Percentiles rank a stretch among this genome's conserved stretches.
phyloP scores from a whole-genome alignment of 2,329 filamentous ascomycete genomes.

The Colletotrichum phormii region DNA sequence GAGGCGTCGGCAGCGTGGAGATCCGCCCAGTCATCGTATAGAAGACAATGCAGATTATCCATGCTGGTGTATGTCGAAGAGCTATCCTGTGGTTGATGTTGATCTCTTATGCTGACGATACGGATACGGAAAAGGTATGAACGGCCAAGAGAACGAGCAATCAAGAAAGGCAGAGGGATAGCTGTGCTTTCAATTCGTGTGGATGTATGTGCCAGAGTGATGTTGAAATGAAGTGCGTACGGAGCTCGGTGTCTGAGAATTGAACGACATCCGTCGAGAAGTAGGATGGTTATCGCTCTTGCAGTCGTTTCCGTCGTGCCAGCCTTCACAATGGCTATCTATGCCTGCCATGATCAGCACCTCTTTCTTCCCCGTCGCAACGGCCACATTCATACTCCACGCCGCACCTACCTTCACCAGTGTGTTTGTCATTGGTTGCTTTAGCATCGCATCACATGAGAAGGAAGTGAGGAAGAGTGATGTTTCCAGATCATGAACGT shows the following conservation, averaged over 20 bases:
- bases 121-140: not conserved
- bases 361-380: not conserved
- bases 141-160: not conserved
- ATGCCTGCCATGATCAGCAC: not conserved
- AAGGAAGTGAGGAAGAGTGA: not conserved
- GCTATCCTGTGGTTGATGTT: not conserved
- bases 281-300: not conserved
- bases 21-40: not conserved
- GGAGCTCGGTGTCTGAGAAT: not conserved
- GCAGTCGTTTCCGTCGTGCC: not conserved
- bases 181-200: not conserved
- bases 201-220: not conserved
- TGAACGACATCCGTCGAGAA: not conserved
- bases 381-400: not conserved
- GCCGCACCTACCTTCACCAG: not conserved
- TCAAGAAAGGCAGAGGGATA: not conserved
- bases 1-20: too few species aligned
- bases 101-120: not conserved
- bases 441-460: not conserved
- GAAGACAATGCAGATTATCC: not conserved
- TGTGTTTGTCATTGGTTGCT: not conserved
- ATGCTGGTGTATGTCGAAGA: not conserved
- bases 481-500: not conserved
- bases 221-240: not conserved
- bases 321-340: not conserved